phyloP scores from a whole-genome alignment of 2,329 filamentous ascomycete genomes.

The Fusarium multiceps region DNA sequence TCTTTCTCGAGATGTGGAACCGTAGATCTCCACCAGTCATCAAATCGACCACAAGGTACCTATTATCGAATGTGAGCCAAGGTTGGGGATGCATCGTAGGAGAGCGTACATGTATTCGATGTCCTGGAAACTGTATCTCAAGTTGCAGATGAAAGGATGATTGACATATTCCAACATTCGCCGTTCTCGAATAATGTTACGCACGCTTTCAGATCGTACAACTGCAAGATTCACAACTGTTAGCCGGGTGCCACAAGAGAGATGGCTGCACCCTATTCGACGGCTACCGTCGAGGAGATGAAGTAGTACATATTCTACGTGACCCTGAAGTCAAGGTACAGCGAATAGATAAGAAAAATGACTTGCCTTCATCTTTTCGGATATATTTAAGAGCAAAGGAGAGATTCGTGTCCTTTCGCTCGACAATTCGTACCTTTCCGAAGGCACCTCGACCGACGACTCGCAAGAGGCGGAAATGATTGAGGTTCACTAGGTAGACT shows the following conservation, averaged over 20 bases:
- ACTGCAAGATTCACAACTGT: conserved; percentile 65
- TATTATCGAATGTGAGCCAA: conserved; percentile 48
- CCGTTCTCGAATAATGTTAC: conserved; percentile 97
- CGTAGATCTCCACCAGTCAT: conserved; percentile 98
- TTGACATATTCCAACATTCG: conserved; percentile 98
- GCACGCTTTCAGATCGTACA: conserved; percentile 95
- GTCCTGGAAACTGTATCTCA: conserved; percentile 99
- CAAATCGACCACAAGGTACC: conserved; percentile 97
- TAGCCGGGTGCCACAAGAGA: conserved; percentile 30
- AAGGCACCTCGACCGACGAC: conserved; percentile 98
- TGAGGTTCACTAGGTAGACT: conserved; percentile 80
- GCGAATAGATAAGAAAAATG: neutral
- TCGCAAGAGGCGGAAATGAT: conserved; percentile 93
- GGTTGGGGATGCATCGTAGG: neutral
- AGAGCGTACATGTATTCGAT: conserved; percentile 91
- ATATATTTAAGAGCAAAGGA: conserved; percentile 99
- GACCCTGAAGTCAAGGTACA: neutral
- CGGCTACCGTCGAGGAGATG: neutral
- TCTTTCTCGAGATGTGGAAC: conserved; percentile 98
- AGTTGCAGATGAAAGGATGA: conserved; percentile 96
- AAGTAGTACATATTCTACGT: conserved; percentile 10
- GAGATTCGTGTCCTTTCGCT: conserved; percentile 92
- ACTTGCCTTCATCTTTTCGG: conserved; percentile 93
- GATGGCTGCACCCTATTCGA: conserved; percentile 1
- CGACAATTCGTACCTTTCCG: conserved; percentile 98